These are phyloP conservation scores for Cardiospermum halicacabum DNA, from an alignment of 345 rosid species.

Conservation along the genomic window DNA sequence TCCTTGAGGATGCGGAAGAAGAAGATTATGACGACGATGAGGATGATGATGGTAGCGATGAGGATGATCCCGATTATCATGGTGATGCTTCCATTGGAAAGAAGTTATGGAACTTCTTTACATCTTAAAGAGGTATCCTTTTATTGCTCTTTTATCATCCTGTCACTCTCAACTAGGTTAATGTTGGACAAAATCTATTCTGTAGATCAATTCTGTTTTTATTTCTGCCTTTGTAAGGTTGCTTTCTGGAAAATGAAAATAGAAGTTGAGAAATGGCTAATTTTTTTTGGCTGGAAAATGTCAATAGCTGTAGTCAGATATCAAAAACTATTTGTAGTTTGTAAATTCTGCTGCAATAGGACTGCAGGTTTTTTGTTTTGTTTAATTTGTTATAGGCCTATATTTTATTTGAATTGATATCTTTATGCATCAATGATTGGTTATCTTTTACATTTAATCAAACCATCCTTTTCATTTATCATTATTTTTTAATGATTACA, in stretches of 20 bases:
- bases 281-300: not conserved
- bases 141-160: not conserved
- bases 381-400: too few species aligned
- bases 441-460: too few species aligned
- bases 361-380: too few species aligned
- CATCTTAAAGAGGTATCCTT: slow-evolving; percentile 35
- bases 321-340: too few species aligned
- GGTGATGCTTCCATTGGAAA: slow-evolving; percentile 64
- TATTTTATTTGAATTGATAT: too few species aligned
- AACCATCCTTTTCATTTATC: too few species aligned
- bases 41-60: slow-evolving; percentile 63
- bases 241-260: not conserved
- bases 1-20: slow-evolving; percentile 44
- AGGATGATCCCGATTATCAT: slow-evolving; percentile 48
- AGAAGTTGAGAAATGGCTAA: not conserved
- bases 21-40: slow-evolving; percentile 43
- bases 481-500: too few species aligned
- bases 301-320: too few species aligned
- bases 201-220: not conserved
- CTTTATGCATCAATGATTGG: too few species aligned
- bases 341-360: too few species aligned
- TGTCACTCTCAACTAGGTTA: not conserved
- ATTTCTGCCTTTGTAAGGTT: not conserved
- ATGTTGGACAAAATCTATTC: not conserved
- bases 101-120: slow-evolving; percentile 85